A percentile compares a stretch with the other conserved stretches of the same genome.
Evolutionary conservation across 2,329 filamentous ascomycete genomes (phyloP).

Genomic region (Claviceps capensis): DNA sequence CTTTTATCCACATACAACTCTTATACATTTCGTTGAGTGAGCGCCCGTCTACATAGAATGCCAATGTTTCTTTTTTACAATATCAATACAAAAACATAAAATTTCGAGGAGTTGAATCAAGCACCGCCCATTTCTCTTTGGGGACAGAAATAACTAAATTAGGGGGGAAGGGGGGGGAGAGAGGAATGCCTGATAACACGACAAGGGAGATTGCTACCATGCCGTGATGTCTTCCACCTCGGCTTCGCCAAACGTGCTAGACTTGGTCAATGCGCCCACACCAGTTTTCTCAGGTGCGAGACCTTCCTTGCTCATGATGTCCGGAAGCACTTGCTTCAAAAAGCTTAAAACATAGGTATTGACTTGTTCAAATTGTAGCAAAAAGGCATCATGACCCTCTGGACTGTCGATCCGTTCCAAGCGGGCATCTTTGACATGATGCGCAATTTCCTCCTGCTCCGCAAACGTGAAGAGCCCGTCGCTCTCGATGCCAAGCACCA

Average conservation of each 20-base stretch:
- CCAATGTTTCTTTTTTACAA: background rate
- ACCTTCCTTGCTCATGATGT: conserved; percentile 64
- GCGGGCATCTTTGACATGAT: conserved; percentile 61
- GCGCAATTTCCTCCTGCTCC: conserved; percentile 85
- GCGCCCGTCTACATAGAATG: background rate
- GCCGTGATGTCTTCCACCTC: conserved; percentile 94
- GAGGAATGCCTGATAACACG: background rate
- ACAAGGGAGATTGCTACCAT: conserved; percentile 46
- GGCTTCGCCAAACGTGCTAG: conserved; percentile 85
- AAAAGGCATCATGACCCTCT: conserved; percentile 91
- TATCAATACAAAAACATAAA: background rate
- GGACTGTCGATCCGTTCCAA: conserved; percentile 83
- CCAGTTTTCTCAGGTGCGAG: conserved; percentile 33
- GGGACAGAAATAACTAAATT: no score
- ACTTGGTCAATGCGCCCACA: conserved; percentile 59
- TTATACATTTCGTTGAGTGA: background rate
- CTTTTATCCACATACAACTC: background rate
- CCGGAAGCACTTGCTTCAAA: conserved; percentile 65
- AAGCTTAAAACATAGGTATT: conserved; percentile 79
- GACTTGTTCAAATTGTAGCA: conserved; percentile 94
- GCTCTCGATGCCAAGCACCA: conserved; percentile 88
- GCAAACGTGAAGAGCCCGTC: conserved; percentile 96
- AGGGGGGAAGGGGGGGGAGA: background rate
- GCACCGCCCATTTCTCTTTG: background rate
- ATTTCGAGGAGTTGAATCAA: background rate